Evolutionary conservation across 148 eudicot species (phyloP).

Genomic region (Chenopodium formosanum): DNA sequence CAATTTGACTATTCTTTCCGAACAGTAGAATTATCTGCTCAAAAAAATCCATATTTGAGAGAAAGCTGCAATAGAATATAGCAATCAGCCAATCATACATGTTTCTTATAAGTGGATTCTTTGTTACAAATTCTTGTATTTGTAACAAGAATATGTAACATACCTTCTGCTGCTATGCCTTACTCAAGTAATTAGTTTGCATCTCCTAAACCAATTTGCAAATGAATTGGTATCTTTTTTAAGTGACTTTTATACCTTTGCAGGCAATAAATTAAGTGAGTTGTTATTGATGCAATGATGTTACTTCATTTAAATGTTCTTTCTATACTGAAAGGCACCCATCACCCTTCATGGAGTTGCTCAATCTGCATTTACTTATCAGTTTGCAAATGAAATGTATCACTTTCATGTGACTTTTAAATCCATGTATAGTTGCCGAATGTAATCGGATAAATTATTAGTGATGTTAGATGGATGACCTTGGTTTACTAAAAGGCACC

Average conservation of each 20-base stretch:
- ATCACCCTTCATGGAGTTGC: neutral
- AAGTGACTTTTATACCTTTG: neutral
- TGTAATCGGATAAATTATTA: neutral
- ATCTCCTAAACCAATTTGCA: no score
- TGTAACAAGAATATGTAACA: neutral
- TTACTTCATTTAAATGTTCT: neutral
- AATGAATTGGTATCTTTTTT: neutral
- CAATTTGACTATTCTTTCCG: neutral
- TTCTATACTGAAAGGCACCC: neutral
- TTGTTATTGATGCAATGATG: neutral
- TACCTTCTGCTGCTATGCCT: neutral
- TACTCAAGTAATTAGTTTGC: neutral
- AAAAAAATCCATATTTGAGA: neutral
- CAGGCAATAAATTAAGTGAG: neutral
- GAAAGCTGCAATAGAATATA: neutral
- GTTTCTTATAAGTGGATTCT: neutral
- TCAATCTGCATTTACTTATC: neutral
- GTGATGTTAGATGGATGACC: neutral
- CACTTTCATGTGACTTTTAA: neutral
- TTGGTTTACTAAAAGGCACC: neutral
- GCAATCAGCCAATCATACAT: neutral
- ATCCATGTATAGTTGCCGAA: neutral
- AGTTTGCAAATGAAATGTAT: neutral
- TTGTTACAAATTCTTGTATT: neutral
- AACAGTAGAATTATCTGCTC: neutral